A percentile compares a stretch with the other conserved stretches of the same genome.
phyloP scores from a whole-genome alignment of 352 stramenopile genomes.

The Phytophthora pisi region DNA sequence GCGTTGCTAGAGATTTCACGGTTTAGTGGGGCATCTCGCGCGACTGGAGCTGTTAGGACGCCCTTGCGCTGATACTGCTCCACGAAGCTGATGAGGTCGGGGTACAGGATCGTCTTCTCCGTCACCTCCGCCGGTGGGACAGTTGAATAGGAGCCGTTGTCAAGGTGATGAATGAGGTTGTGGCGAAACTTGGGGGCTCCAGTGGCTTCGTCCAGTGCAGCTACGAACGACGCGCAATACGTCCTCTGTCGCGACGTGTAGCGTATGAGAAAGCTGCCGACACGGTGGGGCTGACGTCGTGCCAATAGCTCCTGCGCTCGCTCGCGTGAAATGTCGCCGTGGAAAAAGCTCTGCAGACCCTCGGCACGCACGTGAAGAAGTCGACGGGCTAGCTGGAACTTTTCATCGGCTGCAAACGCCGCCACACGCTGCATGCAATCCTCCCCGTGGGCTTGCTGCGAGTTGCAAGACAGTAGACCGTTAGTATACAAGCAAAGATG shows the following conservation, averaged over 20 bases:
- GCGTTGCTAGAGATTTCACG: conserved; percentile 55
- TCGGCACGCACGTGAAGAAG: conserved; percentile 59
- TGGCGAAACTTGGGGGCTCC: conserved; percentile 54
- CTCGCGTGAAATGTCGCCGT: conserved; percentile 71
- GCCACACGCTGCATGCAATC: conserved; percentile 62
- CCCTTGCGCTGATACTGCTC: conserved; percentile 77
- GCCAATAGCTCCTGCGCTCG: conserved; percentile 53
- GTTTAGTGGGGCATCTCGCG: conserved; percentile 54
- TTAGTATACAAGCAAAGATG: not conserved
- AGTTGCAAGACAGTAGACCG: not conserved
- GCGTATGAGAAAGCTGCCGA: conserved; percentile 76
- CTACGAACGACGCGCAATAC: conserved; percentile 80
- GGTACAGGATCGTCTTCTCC: conserved; percentile 54
- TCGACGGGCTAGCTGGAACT: conserved; percentile 68
- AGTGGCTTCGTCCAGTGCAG: conserved; percentile 42
- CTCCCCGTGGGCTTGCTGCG: conserved; percentile 58
- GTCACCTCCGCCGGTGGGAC: conserved; percentile 61
- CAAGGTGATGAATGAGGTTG: conserved; percentile 77
- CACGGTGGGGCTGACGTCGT: conserved; percentile 29
- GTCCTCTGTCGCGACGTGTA: conserved; percentile 65
- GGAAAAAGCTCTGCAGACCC: conserved; percentile 79
- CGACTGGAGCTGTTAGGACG: conserved; percentile 56
- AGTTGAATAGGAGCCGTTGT: conserved; percentile 65
- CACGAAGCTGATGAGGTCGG: conserved; percentile 79
- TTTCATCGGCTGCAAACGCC: conserved; percentile 63